Evolutionary conservation across 2,329 filamentous ascomycete species (phyloP), one percentile per base, ranked within the genome.

Genomic region (Sporothrix brunneoviolacea): DNA sequence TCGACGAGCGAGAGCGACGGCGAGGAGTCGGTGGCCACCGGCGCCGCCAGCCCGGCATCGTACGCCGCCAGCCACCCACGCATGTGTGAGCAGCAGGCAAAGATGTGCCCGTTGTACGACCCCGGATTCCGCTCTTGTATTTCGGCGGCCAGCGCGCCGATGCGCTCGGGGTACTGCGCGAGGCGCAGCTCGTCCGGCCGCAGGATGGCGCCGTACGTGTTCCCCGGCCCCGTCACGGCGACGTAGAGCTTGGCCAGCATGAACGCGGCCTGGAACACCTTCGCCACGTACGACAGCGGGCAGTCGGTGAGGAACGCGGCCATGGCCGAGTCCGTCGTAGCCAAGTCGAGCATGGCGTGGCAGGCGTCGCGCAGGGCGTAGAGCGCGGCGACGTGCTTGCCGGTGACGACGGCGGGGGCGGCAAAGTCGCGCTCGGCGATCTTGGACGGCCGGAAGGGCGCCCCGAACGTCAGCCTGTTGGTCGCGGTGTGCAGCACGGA

Each of bases 391-490:
- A 43, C 22, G 8, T 49, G 47, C 18, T 35, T 41, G n/a, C 47
- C 38, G 8, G 40, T 22, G 4, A 50, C 33, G 4, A n/a, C 22
- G 18, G 36, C 10, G 7, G 47, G 47, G 10, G 18, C 19, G n/a
- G 47, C 47, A 35, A 49, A 21, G 39, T 42, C 47, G 12, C 32
- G 24, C 8, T 37, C 32, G 38, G 38, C 30, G 21, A 49, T 32
- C 22, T 49, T 43, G 10, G 37, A 21, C 5, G 16, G 18, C 2
- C 47, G 47, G 21, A 43, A 49, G 4, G 47, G 47, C 6, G 47
- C 47, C 12, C 38, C 47, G 22, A 49, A 49, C 5, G 38, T 42
- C n/a, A 42, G 27, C 21, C 42, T 49, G 47, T 49, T 49, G 32
- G 47, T 37, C 6, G 39, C 3, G 8, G 47, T 49, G 22, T 49